Base-by-base conservation (phyloP, 768 basidiomycete genomes). In the Steccherinum ochraceum region DNA sequence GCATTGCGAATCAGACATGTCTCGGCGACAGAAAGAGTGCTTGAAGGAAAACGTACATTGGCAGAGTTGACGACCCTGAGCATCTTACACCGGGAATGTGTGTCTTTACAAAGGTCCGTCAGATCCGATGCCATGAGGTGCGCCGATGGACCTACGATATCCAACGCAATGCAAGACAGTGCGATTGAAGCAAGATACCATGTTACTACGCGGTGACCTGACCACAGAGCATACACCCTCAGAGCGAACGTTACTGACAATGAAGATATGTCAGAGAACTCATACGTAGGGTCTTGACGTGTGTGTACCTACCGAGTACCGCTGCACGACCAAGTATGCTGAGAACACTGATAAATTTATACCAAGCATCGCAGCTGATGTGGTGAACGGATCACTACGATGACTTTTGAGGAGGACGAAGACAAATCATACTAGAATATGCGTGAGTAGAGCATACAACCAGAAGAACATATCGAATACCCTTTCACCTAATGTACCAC, bases 321-420 rank as follows among this genome's bases (percentile, higher is more conserved):
- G 61, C 64, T 1, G 61, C 56, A 12, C 67, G 48, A 5, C 66
- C 67, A 12, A 65, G 23, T 3, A 69, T 62, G 47, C 67, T 67
- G 26, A 67, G 48, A 10, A 60, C 62, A 23, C 61, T 56, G 27
- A 62, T 59, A 26, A 67, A 51, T 25, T 59, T 56, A 46, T 66
- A 67, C 52, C 60, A 61, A 5, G 57, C 47, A 35, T 63, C 51
- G 46, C 67, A 68, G 40, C 67, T 66, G 16, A 16, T n/a, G n/a
- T n/a, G n/a, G n/a, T n/a, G n/a, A n/a, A n/a, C n/a, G n/a, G n/a
- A n/a, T n/a, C n/a, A n/a, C n/a, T n/a, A n/a, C n/a, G n/a, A n/a
- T n/a, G n/a, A n/a, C n/a, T n/a, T n/a, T n/a, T n/a, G n/a, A n/a
- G n/a, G n/a, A n/a, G n/a, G n/a, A n/a, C n/a, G n/a, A n/a, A n/a